Evolutionary conservation across 2,329 filamentous ascomycete genomes (phyloP), one percentile per base, ranked within the genome.

Genomic region (Tympanopsis confertula): DNA sequence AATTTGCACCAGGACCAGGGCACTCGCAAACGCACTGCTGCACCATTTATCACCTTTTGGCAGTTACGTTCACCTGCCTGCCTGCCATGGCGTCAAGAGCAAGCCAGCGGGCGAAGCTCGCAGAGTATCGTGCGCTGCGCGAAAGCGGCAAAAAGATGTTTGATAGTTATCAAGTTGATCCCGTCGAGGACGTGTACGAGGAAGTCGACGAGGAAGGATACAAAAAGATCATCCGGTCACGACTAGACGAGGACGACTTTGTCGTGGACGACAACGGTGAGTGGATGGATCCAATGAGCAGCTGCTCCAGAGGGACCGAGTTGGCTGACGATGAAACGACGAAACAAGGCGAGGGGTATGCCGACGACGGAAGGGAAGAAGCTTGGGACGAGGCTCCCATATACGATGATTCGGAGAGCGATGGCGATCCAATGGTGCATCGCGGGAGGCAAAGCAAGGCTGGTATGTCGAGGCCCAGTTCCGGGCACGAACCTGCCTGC

Each of bases 201-300:
- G 88, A 94, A 51, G 87, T 98, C 35, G 88, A 96, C 53, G 91
- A 98, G 51, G 88, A 91, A 52, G 84, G 85, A 37, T 98, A 98
- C 69, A 95, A 95, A 66, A 93, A 93, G 57, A 82, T 96, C 47
- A 87, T 98, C 13, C 77, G 91, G 30, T 78, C 82, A 39, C 81
- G 91, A 35, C 69, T 98, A 37, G 85, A 96, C 53, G 72, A 94
- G 51, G 91, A 98, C 50, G 91, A 98, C 62, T 98, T 98, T 52
- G 89, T 98, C 38, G 88, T 98, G 42, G 91, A 96, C 65, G 91
- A 98, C 63, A 94, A 95, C 64, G 89, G 89, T n/a, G n/a, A n/a
- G n/a, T n/a, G n/a, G n/a, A n/a, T n/a, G n/a, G n/a, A n/a, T n/a
- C n/a, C n/a, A n/a, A n/a, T n/a, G n/a, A n/a, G n/a, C n/a, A n/a